Evolutionary conservation across 208 protist genomes (phyloP), one percentile per base, ranked within the genome.

Genomic region (Acanthamoeba comandoni): DNA sequence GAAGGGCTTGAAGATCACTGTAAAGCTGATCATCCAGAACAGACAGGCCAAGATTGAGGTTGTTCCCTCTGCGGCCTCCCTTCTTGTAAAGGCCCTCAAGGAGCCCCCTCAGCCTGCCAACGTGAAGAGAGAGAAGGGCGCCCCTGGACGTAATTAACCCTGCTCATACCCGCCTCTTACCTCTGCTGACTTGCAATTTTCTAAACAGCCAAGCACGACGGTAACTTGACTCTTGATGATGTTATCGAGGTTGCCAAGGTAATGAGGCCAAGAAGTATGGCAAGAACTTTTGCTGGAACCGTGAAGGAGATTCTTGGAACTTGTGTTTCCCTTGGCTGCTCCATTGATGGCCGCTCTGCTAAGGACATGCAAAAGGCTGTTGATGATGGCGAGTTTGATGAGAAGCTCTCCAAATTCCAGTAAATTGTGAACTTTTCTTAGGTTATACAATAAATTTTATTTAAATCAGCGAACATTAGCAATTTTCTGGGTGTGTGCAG

Each of bases 221-320:
- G 99, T 94, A 98, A 99, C 96, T 97, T 99, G 92, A 80, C 98
- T 52, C 96, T 99, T 70, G 96, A 99, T 52, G 98, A 99, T 92
- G 96, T 99, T 94, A 94, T 99, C 87, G 97, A 98, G 82, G 99
- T 99, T 93, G 98, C 98, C 58, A 97, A 97, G 92, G 96, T 97
- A 92, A 97, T 99, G 95, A 95, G 98, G 90, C 57, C 91, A 39
- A 97, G 98, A 88, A 99, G 98, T 19, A 97, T 99, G 95, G 97
- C 98, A 22, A 96, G 96, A 79, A 96, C 96, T 89, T 94, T 99
- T 52, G 94, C 96, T 85, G 98, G 98, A 70, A 98, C 98, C 80
- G 98, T 99, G 87, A 97, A 98, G 95, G 98, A 99, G 97, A 99
- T 99, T 64, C 97, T 99, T 55, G 99, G 99, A 82, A 99, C 98